Conservation (phyloP, 2,329 filamentous ascomycete species). For the Sordariomycetes sp. region DNA sequence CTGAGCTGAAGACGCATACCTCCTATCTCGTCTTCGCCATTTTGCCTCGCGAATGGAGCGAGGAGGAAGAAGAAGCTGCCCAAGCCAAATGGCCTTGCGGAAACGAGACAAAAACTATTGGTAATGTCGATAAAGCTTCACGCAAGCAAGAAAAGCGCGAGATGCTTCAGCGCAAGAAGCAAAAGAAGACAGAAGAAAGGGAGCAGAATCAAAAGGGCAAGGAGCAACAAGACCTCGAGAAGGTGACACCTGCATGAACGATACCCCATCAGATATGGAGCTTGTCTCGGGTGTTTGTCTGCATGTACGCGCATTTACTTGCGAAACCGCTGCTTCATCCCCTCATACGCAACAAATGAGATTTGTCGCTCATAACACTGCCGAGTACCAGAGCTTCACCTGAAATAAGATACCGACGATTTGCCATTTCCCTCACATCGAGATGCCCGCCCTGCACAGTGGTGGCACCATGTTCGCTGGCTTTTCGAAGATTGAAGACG, state of each 20-base stretch:
- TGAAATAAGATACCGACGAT: no score
- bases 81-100: slow-evolving; percentile 55
- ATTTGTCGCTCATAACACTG: no score
- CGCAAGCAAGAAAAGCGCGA: slow-evolving; percentile 50
- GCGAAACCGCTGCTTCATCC: no score
- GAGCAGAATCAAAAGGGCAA: neutral
- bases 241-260: no score
- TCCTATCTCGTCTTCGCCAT: slow-evolving; percentile 94
- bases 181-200: neutral
- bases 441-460: no score
- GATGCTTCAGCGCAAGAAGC: slow-evolving; percentile 23
- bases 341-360: no score
- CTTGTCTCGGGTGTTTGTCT: no score
- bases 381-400: no score
- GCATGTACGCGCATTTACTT: no score
- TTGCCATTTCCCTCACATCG: no score
- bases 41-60: slow-evolving; percentile 77
- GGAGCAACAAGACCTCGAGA: neutral
- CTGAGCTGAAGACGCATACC: slow-evolving; percentile 90
- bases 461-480: no score
- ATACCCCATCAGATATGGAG: neutral
- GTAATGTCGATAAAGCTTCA: slow-evolving; percentile 41
- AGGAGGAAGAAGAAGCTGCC: slow-evolving; percentile 67
- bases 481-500: no score
- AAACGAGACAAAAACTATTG: slow-evolving; percentile 41